Evolutionary conservation across 2,329 filamentous ascomycete species (phyloP).

Genomic region (Claviceps sp.): DNA sequence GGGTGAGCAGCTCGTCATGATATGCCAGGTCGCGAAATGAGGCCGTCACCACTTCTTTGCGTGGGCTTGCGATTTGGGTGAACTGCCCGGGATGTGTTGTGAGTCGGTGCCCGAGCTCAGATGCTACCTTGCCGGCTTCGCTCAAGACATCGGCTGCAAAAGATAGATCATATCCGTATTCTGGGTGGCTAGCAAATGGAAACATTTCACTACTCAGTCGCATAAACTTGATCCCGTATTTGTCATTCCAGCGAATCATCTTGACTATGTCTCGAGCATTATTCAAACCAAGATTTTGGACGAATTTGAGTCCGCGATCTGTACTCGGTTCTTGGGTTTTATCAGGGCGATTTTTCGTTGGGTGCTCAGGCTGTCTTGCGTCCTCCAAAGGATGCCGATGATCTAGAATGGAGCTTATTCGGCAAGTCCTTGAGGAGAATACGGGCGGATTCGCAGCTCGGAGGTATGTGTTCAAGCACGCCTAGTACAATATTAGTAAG

Average conservation of each 20-base stretch:
- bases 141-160: slow-evolving; percentile 70
- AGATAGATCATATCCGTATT: slow-evolving; percentile 73
- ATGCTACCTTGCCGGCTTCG: slow-evolving; percentile 64
- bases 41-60: slow-evolving; percentile 60
- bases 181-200: slow-evolving; percentile 79
- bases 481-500: slow-evolving; percentile 29
- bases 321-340: slow-evolving; percentile 53
- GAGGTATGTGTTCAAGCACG: slow-evolving; percentile 86
- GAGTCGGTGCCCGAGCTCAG: slow-evolving; percentile 67
- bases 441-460: slow-evolving; percentile 69
- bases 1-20: slow-evolving; percentile 69
- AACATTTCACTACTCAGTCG: slow-evolving; percentile 93
- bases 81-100: slow-evolving; percentile 90
- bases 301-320: slow-evolving; percentile 54
- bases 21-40: slow-evolving; percentile 75
- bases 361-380: slow-evolving; percentile 61
- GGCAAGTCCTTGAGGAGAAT: slow-evolving; percentile 83
- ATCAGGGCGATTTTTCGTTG: slow-evolving; percentile 78
- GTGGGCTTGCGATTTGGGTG: slow-evolving; percentile 79
- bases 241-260: slow-evolving; percentile 85
- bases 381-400: slow-evolving; percentile 72
- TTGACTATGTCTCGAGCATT: slow-evolving; percentile 77
- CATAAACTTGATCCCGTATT: slow-evolving; percentile 85
- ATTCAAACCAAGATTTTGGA: slow-evolving; percentile 64
- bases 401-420: slow-evolving; percentile 80